Evolutionary conservation across 495 filamentous ascomycete species (phyloP).

Genomic region (Aspergillus baeticus): DNA sequence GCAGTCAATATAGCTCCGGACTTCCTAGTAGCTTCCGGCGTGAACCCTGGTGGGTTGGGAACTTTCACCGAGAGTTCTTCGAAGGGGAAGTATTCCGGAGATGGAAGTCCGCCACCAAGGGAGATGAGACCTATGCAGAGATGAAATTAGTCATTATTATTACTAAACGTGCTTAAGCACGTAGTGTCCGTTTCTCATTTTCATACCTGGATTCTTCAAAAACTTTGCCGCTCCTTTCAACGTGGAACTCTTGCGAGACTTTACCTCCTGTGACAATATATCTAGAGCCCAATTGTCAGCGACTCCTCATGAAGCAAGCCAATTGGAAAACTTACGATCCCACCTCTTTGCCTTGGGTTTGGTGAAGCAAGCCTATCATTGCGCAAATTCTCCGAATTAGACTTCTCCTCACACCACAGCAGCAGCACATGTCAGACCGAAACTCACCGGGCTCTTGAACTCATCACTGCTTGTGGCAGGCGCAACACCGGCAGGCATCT

Average conservation of each 20-base stretch:
- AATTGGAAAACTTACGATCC: slow-evolving; percentile 65
- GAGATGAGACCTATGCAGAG: slow-evolving; percentile 63
- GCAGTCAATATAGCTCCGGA: slow-evolving; percentile 56
- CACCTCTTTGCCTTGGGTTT: slow-evolving; percentile 82
- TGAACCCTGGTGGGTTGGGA: slow-evolving; percentile 65
- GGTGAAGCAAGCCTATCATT: slow-evolving; percentile 46
- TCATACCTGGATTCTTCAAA: slow-evolving; percentile 64
- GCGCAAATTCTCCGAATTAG: not conserved
- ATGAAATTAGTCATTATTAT: not conserved
- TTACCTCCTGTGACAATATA: slow-evolving; percentile 38
- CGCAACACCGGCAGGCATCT: slow-evolving; percentile 71
- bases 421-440: not conserved
- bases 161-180: no score
- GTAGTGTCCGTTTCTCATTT: no score
- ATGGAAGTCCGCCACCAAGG: slow-evolving; percentile 88
- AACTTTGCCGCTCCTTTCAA: slow-evolving; percentile 78
- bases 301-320: slow-evolving; percentile 22
- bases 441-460: slow-evolving; percentile 72
- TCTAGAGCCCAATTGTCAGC: slow-evolving; percentile 22
- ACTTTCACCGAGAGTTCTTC: slow-evolving; percentile 67
- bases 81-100: slow-evolving; percentile 85
- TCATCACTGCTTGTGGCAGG: slow-evolving; percentile 74
- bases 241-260: slow-evolving; percentile 52
- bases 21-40: slow-evolving; percentile 57
- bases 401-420: not conserved